Percentiles rank a stretch among this genome's conserved stretches.
phyloP scores from a whole-genome alignment of 2,329 filamentous ascomycete genomes.

The Claviceps quebecensis region DNA sequence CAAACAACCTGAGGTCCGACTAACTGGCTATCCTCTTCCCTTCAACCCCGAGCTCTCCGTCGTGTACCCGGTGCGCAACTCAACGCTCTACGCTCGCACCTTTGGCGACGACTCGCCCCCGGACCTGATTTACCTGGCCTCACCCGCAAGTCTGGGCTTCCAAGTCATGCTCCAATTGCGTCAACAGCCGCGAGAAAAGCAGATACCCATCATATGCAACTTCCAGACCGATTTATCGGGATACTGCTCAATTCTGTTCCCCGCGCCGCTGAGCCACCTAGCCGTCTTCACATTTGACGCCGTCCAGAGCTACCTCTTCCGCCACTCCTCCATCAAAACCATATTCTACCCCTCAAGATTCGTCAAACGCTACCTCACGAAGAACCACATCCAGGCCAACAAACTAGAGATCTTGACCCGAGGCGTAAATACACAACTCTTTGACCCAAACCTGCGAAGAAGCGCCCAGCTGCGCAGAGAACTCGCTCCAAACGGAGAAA shows the following conservation, averaged over 20 bases:
- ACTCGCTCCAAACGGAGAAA: conserved; percentile 47
- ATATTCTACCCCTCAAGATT: conserved; percentile 57
- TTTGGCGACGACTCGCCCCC: conserved; percentile 38
- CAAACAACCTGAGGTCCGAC: conserved; percentile 36
- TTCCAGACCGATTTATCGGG: conserved; percentile 60
- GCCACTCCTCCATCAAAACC: conserved; percentile 44
- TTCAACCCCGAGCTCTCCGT: conserved; percentile 60
- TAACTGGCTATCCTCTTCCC: conserved; percentile 51
- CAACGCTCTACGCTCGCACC: conserved; percentile 43
- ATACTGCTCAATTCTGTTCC: conserved; percentile 57
- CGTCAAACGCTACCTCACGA: conserved; percentile 45
- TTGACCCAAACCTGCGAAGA: conserved; percentile 36
- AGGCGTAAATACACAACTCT: conserved; percentile 50
- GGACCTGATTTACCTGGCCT: conserved; percentile 56
- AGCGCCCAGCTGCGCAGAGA: conserved; percentile 35
- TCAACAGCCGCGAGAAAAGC: conserved; percentile 38
- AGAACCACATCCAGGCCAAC: conserved; percentile 36
- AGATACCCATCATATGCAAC: conserved; percentile 50
- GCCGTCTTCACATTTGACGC: conserved; percentile 47
- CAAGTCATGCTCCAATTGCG: conserved; percentile 56
- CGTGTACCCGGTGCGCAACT: conserved; percentile 54
- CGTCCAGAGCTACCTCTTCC: conserved; percentile 55
- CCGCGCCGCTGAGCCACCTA: conserved; percentile 43
- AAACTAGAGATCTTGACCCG: conserved; percentile 49
- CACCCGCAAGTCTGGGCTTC: conserved; percentile 55